Evolutionary conservation across 2,329 filamentous ascomycete species (phyloP).

Genomic region (Colletotrichum lentis): DNA sequence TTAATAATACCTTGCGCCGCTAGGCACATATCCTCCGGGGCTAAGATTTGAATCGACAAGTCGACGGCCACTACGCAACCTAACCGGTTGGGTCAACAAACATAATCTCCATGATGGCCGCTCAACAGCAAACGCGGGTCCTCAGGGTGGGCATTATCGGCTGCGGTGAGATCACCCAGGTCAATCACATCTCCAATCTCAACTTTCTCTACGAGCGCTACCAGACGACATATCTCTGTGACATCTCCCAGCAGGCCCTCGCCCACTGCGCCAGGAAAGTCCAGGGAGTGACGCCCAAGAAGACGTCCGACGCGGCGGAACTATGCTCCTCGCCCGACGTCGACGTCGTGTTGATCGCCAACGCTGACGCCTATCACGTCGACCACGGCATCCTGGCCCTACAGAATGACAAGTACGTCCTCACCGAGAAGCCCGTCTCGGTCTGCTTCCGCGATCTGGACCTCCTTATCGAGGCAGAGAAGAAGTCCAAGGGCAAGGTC

Average conservation of each 20-base stretch:
- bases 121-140: constrained; percentile 18
- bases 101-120: neutral
- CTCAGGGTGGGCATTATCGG: constrained; percentile 55
- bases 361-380: constrained; percentile 64
- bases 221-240: constrained; percentile 59
- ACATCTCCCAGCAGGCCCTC: constrained; percentile 52
- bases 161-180: constrained; percentile 59
- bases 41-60: neutral
- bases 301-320: constrained; percentile 51
- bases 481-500: constrained; percentile 52
- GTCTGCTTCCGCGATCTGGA: constrained; percentile 57
- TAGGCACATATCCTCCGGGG: neutral
- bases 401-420: constrained; percentile 61
- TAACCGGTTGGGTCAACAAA: neutral
- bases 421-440: constrained; percentile 68
- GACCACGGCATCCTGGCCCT: constrained; percentile 61
- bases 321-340: constrained; percentile 54
- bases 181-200: constrained; percentile 62
- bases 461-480: constrained; percentile 59
- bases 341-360: constrained; percentile 63
- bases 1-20: neutral
- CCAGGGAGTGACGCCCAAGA: constrained; percentile 39
- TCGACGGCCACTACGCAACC: neutral
- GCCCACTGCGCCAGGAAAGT: constrained; percentile 43
- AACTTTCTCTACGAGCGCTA: constrained; percentile 55